Evolutionary conservation across 2,329 filamentous ascomycete species (phyloP), one percentile per base, ranked within the genome.

Genomic region (Cladosporium oxysporum): DNA sequence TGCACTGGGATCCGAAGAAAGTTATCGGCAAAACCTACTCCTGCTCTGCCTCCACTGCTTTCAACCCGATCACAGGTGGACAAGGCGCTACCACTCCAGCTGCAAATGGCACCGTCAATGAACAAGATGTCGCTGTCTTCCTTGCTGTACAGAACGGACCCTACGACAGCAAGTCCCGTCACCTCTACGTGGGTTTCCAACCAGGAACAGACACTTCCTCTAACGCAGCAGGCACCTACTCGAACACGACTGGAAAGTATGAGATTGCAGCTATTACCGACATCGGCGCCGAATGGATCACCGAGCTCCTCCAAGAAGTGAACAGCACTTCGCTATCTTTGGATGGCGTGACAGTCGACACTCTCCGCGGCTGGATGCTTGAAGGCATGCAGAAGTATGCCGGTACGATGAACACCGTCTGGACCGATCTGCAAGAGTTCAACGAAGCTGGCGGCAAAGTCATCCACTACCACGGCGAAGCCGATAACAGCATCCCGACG

Each of bases 401-500:
- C 29, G 82, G 84, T 68, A 82, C 74, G 49, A 77, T 86, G 6
- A 83, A 86, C 70, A 87, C 84, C 11, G 85, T 81, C 1, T 71
- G 81, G 29, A 82, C 83, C 0, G 84, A 87, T 69, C 76, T 87
- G 0, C 82, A 80, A 0, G 69, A 76, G 2, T 85, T 86, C 77
- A 76, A 83, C 35, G 66, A 76, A 4, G 71, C 77, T 0, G 85
- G 85, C 26, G 84, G 83, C 50, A 87, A 87, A 73, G 74, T 87
- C 5, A 76, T 87, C 18, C 84, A 87, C 73, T 85, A 81, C 76
- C 85, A 87, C 75, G 84, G 84, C 59, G 84, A 87, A 73, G 82
- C 82, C 0, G 85, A 87, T 72, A 75, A 79, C 18, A 81, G 79
- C 14, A 77, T 88, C 67, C 84, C 84, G 0, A 74, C 85, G 1